Evolutionary conservation across 352 stramenopile species (phyloP), one percentile per base, ranked within the genome.

Genomic region (Halophytophthora batemanensis): DNA sequence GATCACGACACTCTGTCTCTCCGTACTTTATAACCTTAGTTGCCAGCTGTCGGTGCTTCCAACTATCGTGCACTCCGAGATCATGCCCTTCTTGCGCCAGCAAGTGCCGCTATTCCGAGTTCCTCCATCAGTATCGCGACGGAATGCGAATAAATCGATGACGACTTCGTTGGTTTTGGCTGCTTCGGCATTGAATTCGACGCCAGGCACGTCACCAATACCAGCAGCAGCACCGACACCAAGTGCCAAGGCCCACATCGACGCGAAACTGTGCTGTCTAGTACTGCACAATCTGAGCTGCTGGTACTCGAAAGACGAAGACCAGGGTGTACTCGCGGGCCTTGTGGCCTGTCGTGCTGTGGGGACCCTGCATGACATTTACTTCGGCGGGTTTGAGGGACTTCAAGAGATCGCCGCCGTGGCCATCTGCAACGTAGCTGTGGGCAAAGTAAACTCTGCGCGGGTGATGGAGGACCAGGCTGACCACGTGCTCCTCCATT

Each of bases 201-300:
- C 19, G 13, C 21, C 5, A 8, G 25, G 50, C 3, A 23, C 19
- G 23, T 33, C 23, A 31, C 18, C 41, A 42, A 33, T 51, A n/a
- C 59, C 53, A 11, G 50, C 15, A 3, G 2, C 47, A 21, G n/a
- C 45, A 46, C 13, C 22, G 10, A 15, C 28, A 34, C 25, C 19
- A 21, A 40, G 25, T 15, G 48, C 35, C 40, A 61, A 36, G 19
- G 42, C 50, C 37, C 55, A 56, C 19, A 49, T 45, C 21, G 60
- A 68, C 33, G 45, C 74, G 10, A 78, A 83, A 60, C 44, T 92
- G 6, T 82, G 76, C 45, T 80, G 69, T 23, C 52, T 86, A n/a
- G 71, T 86, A 12, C 64, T 92, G 12, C 79, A 92, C 65, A 92
- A 92, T 48, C 47, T 90, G 18, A 92, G 74, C 47, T 92, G 81